A percentile compares a stretch with the other conserved stretches of the same genome.
phyloP scores from a whole-genome alignment of 495 filamentous ascomycete genomes.

The Cairneyella variabilis region DNA sequence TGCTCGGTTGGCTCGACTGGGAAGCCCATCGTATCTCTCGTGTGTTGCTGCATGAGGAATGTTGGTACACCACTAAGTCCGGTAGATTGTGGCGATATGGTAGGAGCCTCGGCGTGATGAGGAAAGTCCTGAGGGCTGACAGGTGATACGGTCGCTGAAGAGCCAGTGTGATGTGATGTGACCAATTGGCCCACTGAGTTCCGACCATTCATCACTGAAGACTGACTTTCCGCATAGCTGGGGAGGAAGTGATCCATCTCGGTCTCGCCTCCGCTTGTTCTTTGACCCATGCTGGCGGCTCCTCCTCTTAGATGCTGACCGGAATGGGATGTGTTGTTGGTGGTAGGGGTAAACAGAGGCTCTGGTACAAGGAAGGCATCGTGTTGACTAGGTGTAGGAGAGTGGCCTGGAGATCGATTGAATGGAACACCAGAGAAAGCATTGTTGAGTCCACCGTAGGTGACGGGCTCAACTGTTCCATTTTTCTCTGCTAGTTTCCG shows the following conservation, averaged over 20 bases:
- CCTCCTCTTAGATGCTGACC: neutral
- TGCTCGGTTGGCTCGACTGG: conserved; percentile 10
- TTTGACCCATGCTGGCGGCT: neutral
- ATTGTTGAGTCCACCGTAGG: conserved; percentile 13
- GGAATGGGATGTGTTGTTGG: neutral
- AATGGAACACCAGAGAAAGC: conserved; percentile 16
- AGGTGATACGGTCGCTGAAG: conserved; percentile 1
- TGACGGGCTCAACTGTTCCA: neutral
- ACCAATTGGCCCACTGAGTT: neutral
- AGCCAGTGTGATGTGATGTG: neutral
- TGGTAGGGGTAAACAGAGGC: neutral
- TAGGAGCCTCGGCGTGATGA: neutral
- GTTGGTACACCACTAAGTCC: neutral
- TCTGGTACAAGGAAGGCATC: conserved; percentile 1
- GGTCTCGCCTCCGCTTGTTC: neutral
- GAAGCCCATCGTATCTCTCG: conserved; percentile 15
- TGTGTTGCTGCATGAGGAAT: neutral
- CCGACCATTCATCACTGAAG: neutral
- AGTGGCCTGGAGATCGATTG: neutral
- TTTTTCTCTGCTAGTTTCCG: neutral
- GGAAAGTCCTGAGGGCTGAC: neutral
- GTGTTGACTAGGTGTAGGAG: conserved; percentile 4
- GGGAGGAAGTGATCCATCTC: conserved; percentile 5
- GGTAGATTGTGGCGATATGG: conserved; percentile 4
- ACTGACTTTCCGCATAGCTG: conserved; percentile 10